Percentiles rank a stretch among this genome's conserved stretches.
Conservation (phyloP, 2,329 filamentous ascomycete species). For the Ophiostoma sp. region DNA sequence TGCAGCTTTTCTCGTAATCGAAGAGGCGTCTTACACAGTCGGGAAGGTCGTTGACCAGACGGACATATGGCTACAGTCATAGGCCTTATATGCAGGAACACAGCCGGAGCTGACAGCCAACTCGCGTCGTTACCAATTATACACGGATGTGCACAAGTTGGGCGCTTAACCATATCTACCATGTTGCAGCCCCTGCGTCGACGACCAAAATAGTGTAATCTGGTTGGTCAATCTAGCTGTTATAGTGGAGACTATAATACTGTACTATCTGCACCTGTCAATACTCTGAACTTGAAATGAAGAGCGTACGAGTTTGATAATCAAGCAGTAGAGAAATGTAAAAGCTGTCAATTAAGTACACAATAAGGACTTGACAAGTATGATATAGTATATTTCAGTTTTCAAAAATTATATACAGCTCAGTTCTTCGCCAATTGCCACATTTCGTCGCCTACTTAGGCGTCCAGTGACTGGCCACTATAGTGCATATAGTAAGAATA, state of each 20-base stretch:
- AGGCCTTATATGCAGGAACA: neutral
- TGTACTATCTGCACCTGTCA: too few relatives aligned
- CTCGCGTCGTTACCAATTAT: neutral
- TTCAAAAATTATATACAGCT: too few relatives aligned
- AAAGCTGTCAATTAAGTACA: too few relatives aligned
- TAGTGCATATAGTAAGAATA: neutral
- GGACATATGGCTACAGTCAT: neutral
- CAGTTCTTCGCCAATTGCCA: too few relatives aligned
- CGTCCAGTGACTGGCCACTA: too few relatives aligned
- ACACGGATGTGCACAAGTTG: neutral
- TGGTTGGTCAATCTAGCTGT: neutral
- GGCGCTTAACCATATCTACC: neutral
- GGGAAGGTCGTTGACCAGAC: neutral
- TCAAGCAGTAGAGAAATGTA: too few relatives aligned
- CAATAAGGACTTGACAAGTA: too few relatives aligned
- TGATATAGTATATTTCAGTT: too few relatives aligned
- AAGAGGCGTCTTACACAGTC: neutral
- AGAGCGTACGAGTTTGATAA: too few relatives aligned
- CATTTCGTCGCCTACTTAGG: too few relatives aligned
- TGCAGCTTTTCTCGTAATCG: neutral
- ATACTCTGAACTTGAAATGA: too few relatives aligned
- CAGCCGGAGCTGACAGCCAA: neutral
- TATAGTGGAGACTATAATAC: neutral
- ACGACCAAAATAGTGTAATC: constrained; percentile 2
- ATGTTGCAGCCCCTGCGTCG: neutral